Evolutionary conservation across 2,329 filamentous ascomycete genomes (phyloP), one percentile per base, ranked within the genome.

Genomic region (Trichoderma aggressivum): DNA sequence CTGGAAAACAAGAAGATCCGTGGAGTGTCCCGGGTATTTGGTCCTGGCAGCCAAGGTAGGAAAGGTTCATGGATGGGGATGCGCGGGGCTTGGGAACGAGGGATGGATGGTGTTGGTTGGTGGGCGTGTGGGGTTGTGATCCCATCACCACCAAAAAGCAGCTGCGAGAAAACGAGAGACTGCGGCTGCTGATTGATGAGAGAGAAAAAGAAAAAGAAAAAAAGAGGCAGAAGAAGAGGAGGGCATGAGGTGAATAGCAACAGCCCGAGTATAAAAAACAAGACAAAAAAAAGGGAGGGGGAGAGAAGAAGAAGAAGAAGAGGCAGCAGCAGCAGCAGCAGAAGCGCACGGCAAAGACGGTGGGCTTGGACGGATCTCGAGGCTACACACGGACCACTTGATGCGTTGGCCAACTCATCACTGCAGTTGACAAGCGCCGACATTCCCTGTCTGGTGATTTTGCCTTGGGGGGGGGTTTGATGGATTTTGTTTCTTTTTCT

Each of bases 371-470:
- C 70, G 70, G 73, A 66, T 75, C 72, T 74, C 73, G 76, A 75
- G 76, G 79, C 79, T 81, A 80, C 79, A 80, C 79, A 81, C 79
- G 81, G 80, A 78, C 80, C 81, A 81, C 80, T 80, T 80, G 79
- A 80, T 81, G 80, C 79, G 79, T 81, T 81, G 79, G 80, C 79
- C 80, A 82, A 79, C 80, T 80, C 80, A 82, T 80, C 78, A 79
- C 74, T 81, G 80, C 80, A 90, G 79, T 71, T 77, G 76, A 76
- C 78, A 79, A 77, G 77, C 76, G 76, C 76, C 76, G 71, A n/a
- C 39, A 32, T 72, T 71, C 74, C 74, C 73, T 74, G 74, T 78
- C 74, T 67, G 70, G 69, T 69, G 71, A 71, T 69, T 71, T 68
- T 68, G n/a, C n/a, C 67, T 58, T 68, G 65, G 64, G 32, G 26